phyloP scores from a whole-genome alignment of 768 basidiomycete genomes.

The Polyporus arcularius region DNA sequence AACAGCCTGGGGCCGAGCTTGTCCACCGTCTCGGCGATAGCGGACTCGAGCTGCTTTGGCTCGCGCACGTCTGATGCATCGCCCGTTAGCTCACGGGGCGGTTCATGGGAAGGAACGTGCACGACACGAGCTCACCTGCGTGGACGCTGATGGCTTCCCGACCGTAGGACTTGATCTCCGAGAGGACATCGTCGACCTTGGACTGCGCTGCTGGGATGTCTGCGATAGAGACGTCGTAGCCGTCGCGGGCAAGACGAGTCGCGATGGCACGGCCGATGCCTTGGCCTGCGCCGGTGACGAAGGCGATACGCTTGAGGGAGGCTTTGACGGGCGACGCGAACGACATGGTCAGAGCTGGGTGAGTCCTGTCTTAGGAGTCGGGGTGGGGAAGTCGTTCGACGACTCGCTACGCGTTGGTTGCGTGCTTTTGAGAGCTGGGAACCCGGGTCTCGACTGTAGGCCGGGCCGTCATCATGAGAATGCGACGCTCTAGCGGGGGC shows the following conservation, averaged over 20 bases:
- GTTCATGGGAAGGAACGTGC: neutral
- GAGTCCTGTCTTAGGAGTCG: no score
- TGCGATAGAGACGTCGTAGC: slow-evolving; percentile 48
- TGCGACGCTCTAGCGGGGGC: neutral
- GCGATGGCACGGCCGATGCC: slow-evolving; percentile 54
- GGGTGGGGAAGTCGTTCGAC: no score
- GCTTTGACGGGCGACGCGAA: slow-evolving; percentile 30
- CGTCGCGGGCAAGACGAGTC: slow-evolving; percentile 46
- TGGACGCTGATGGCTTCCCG: slow-evolving; percentile 31
- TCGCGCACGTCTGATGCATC: slow-evolving; percentile 26
- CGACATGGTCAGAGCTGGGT: slow-evolving; percentile 1
- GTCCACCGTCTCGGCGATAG: slow-evolving; percentile 32
- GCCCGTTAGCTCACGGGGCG: neutral
- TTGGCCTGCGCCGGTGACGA: slow-evolving; percentile 46
- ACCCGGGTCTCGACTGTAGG: neutral
- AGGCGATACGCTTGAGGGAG: slow-evolving; percentile 35
- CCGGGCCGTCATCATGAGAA: neutral
- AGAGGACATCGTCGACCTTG: slow-evolving; percentile 26
- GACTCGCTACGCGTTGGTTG: neutral
- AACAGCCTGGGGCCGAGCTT: slow-evolving; percentile 31
- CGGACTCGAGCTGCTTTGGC: slow-evolving; percentile 32
- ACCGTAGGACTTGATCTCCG: slow-evolving; percentile 33
- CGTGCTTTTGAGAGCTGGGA: neutral
- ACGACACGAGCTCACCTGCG: slow-evolving; percentile 22
- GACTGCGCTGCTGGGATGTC: slow-evolving; percentile 37